Evolutionary conservation across 371 early-diverging fungal genomes (phyloP), one percentile per base, ranked within the genome.

Genomic region (Astathelohania contejeani): DNA sequence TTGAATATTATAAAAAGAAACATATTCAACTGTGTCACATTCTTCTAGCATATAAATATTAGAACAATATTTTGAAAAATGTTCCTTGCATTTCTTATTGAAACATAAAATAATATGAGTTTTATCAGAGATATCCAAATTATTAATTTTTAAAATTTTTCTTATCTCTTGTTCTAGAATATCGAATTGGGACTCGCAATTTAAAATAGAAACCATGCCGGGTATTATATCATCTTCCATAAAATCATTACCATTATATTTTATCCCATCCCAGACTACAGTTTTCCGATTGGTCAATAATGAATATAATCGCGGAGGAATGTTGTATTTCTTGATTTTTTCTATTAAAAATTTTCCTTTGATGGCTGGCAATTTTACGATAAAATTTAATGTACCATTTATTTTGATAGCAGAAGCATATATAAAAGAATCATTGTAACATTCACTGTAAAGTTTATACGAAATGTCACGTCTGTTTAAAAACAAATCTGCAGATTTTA

Each of bases 271-370:
- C 16, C 47, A 3, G 1, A 24, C 20, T 18, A 65, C 22, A 3
- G 16, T 45, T 25, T 53, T 40, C 16, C 53, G 40, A 14, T 49
- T 16, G 19, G 22, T 47, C 22, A 70, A 40, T 3, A 26, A 26
- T 29, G 56, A 60, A 25, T 55, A 58, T 10, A 55, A 12, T 10
- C 44, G 9, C 53, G 56, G 59, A 25, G 70, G 66, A 9, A 70
- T 38, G 22, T 42, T 25, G 16, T 1, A 3, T 47, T 56, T 53
- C n/a, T 57, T 56, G 27, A 70, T 22, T 43, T 56, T 62, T 18
- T 70, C 66, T 2, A 49, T 23, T 3, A 46, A 10, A 12, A 69
- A 37, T 38, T 37, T 54, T 42, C 68, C 68, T 46, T 26, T 16
- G 23, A 68, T 51, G 16, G 51, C 44, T 18, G 23, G 37, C 10